Evolutionary conservation across 306 rosid species (phyloP).

Genomic region (Ceratonia siliqua): DNA sequence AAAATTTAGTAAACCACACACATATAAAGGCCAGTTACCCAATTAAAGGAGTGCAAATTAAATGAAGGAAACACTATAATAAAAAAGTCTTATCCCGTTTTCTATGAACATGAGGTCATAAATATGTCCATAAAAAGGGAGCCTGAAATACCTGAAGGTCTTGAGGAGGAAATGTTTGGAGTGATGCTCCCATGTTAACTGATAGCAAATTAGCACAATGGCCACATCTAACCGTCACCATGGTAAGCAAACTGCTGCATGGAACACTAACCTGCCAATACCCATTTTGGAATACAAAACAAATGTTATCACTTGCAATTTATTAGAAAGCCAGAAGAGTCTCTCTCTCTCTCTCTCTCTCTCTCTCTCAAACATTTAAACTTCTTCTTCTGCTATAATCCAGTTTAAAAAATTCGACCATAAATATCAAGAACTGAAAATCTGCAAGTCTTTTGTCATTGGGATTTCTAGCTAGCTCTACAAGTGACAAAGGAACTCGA

Average conservation of each 20-base stretch:
- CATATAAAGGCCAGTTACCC: neutral
- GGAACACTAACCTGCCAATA: conserved; percentile 91
- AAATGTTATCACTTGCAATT: conserved; percentile 16
- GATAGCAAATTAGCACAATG: conserved; percentile 92
- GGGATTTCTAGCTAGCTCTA: neutral
- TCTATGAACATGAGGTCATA: neutral
- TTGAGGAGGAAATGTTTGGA: conserved; percentile 64
- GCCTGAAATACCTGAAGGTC: conserved; percentile 51
- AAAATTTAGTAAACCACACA: neutral
- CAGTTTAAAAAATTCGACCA: neutral
- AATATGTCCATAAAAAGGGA: neutral
- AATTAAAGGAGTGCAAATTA: neutral
- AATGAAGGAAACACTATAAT: neutral
- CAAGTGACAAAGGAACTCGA: too few species aligned
- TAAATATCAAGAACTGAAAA: neutral
- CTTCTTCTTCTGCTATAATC: neutral
- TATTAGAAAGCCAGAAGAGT: neutral
- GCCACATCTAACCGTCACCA: conserved; percentile 95
- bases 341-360: neutral
- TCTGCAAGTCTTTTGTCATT: neutral
- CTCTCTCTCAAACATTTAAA: neutral
- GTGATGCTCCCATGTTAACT: conserved; percentile 75
- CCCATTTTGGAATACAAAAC: conserved; percentile 21
- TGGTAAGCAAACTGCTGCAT: conserved; percentile 64
- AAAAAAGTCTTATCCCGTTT: neutral